Base-by-base conservation (phyloP, 192 early-diverging fungal genomes). In the Gryganskiella cystojenkinii region DNA sequence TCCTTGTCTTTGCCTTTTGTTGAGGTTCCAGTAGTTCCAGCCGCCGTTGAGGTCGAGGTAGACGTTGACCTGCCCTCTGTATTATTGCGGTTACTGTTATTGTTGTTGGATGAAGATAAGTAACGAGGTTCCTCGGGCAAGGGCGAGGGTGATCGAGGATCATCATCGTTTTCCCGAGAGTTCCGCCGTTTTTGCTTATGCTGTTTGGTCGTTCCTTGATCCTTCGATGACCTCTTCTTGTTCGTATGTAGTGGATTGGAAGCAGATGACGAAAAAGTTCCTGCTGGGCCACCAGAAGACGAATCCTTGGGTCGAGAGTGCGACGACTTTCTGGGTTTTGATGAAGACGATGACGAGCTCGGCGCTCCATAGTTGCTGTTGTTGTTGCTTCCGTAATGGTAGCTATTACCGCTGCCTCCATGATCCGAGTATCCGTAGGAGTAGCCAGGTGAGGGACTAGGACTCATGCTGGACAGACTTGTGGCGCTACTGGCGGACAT, bases 401-500 rank as follows among this genome's bases (percentile, higher is more conserved):
- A 50, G 24, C 11, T 14, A 24, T 31, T 30, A 10, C 14, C 30
- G 42, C 64, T 52, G 20, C 17, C 65, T 45, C 31, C 55, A 19
- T 61, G 60, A 20, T 22, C 51, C 4, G 35, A 50, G 43, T 52
- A 56, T 45, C 62, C 67, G 42, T 64, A 64, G 4, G 66, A 78
- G 33, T 68, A 67, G 4, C 52, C 52, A 49, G 71, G 64, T 3
- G 74, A 78, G 11, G 74, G 74, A 37, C 66, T 69, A n/a, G 74
- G 56, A 20, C 74, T 78, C 46, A 64, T 54, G 22, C 74, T 78
- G 11, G 74, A 78, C 45, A 64, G 56, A 22, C 74, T 78, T 4
- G 66, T 78, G 3, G 56, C 67, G 25, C 74, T 78, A 27, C 74
- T 78, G 15, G 66, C 74, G 28, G 74, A 78, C 74, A 69, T 69